A percentile compares a stretch with the other conserved stretches of the same genome.
These are phyloP conservation scores for Tetrahymena thermophila DNA, from an alignment of 73 alveolate species.

Conservation along the genomic window DNA sequence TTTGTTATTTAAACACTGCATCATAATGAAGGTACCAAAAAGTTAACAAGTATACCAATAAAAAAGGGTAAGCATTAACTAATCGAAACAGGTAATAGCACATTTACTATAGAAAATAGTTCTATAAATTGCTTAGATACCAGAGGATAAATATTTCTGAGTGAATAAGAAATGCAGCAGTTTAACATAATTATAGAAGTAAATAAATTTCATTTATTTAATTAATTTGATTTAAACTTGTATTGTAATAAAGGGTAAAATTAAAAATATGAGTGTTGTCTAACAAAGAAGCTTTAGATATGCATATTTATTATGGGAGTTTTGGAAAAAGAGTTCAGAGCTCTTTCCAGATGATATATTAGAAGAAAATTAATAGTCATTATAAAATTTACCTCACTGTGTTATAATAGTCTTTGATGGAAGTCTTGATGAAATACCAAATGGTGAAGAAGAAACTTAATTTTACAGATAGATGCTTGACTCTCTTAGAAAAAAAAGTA, in stretches of 20 bases:
- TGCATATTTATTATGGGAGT: constrained; percentile 40
- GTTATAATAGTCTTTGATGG: constrained; percentile 39
- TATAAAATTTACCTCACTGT: not conserved
- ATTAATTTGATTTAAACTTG: not conserved
- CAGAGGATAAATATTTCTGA: constrained; percentile 21
- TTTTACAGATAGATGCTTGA: constrained; percentile 12
- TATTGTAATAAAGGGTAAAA: constrained; percentile 14
- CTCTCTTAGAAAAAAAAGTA: not conserved
- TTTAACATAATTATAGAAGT: constrained; percentile 22
- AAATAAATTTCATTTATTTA: not conserved
- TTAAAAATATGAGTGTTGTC: constrained; percentile 24
- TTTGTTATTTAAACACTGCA: not conserved
- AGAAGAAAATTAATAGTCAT: not conserved
- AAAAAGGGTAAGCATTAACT: not conserved
- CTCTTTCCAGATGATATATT: constrained; percentile 26
- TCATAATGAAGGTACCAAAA: constrained; percentile 15
- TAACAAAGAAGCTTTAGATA: constrained; percentile 31
- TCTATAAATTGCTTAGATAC: constrained; percentile 19
- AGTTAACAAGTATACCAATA: not conserved
- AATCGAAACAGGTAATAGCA: not conserved
- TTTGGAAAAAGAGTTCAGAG: constrained; percentile 32
- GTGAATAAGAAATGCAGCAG: constrained; percentile 13
- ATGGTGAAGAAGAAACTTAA: constrained; percentile 35
- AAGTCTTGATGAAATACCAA: constrained; percentile 38
- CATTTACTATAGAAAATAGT: not conserved